Conservation (phyloP, 1,284 basidiomycete species). For the Cystobasidiaceae sp. region DNA sequence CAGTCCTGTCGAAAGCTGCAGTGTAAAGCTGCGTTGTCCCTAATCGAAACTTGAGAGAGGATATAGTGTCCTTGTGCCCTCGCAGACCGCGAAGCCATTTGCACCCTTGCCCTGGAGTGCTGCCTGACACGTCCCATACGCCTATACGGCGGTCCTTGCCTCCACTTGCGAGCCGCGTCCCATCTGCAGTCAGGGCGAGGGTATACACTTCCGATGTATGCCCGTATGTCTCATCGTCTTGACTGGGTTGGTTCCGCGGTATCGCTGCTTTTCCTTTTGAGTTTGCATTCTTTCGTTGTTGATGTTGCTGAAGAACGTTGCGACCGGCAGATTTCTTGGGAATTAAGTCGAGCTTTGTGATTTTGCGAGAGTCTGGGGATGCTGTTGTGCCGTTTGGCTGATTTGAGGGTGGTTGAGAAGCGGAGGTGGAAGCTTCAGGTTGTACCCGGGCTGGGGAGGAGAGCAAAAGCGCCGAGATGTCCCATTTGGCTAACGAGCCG, state of each 20-base stretch:
- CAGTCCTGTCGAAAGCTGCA: slow-evolving; percentile 81
- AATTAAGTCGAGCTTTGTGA: slow-evolving; percentile 32
- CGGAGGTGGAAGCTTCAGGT: slow-evolving; percentile 18
- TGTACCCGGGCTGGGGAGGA: neutral
- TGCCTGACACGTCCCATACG: slow-evolving; percentile 65
- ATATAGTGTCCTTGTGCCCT: slow-evolving; percentile 80
- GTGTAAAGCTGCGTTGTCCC: slow-evolving; percentile 79
- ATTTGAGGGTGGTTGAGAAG: neutral
- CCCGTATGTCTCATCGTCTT: slow-evolving; percentile 53
- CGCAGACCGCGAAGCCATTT: slow-evolving; percentile 71
- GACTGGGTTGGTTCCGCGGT: slow-evolving; percentile 29
- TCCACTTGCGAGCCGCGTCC: slow-evolving; percentile 74
- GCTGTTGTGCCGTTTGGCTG: too few species aligned
- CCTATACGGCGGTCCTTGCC: slow-evolving; percentile 75
- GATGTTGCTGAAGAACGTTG: too few species aligned
- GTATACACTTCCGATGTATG: slow-evolving; percentile 81
- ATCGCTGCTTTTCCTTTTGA: slow-evolving; percentile 24
- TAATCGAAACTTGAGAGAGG: slow-evolving; percentile 76
- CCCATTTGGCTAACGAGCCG: slow-evolving; percentile 75
- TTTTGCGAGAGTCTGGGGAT: neutral
- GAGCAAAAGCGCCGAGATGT: slow-evolving; percentile 50
- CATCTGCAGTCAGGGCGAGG: slow-evolving; percentile 79
- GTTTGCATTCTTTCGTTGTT: neutral
- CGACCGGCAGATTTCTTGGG: slow-evolving; percentile 28
- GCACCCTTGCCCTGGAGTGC: slow-evolving; percentile 48